A percentile compares a stretch with the other conserved stretches of the same genome.
phyloP scores from a whole-genome alignment of 139 green algal genomes.

The Volvox africanus region DNA sequence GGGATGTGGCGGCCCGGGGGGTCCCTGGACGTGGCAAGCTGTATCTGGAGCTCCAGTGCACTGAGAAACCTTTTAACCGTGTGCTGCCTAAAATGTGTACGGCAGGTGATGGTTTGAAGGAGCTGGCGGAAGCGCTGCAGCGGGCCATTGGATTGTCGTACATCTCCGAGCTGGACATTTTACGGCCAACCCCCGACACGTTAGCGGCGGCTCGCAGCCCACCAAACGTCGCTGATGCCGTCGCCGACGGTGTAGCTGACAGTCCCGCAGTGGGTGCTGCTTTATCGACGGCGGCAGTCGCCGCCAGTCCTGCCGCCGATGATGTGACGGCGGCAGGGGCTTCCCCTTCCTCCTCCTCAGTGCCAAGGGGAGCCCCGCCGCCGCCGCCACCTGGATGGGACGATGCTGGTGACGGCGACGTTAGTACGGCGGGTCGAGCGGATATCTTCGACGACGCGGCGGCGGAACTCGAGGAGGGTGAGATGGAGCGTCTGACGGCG shows the following conservation, averaged over 20 bases:
- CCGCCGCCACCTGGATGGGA: not conserved
- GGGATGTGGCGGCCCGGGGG: too few relatives aligned
- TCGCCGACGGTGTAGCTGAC: not conserved
- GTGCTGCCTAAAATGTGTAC: not conserved
- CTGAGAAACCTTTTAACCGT: not conserved
- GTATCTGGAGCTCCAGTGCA: not conserved
- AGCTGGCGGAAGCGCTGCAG: slow-evolving; percentile 56
- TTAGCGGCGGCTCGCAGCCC: not conserved
- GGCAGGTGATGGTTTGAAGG: slow-evolving; percentile 59
- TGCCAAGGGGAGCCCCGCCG: not conserved
- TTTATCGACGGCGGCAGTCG: not conserved
- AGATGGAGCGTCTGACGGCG: not conserved
- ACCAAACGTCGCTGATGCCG: not conserved
- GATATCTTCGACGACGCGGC: not conserved
- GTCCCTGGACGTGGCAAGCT: not conserved
- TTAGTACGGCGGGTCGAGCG: not conserved
- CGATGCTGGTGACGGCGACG: not conserved
- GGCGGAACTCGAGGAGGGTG: not conserved
- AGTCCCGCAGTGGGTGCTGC: not conserved
- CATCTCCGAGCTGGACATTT: not conserved
- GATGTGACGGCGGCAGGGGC: not conserved
- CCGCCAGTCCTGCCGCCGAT: not conserved
- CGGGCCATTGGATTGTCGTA: not conserved
- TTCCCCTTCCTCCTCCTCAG: not conserved
- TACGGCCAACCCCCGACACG: slow-evolving; percentile 17